Conservation (phyloP, 2,329 filamentous ascomycete genomes). For the Zelopaecilomyces penicillatus region DNA sequence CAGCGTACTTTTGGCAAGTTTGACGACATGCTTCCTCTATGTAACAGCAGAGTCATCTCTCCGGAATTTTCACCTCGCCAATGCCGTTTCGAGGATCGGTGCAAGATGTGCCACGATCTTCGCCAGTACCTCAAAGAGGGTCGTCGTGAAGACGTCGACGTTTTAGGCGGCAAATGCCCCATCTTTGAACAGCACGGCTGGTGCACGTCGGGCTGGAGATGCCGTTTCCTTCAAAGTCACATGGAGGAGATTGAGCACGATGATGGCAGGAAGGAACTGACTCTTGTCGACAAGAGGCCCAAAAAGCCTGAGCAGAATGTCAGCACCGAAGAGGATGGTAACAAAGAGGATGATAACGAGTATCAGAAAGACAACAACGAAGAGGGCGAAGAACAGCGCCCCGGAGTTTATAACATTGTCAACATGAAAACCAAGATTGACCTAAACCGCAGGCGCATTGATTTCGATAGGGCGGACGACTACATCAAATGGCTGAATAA, state of each 20-base stretch:
- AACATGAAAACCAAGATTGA: constrained; percentile 61
- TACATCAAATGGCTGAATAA: constrained; percentile 73
- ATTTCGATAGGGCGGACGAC: constrained; percentile 64
- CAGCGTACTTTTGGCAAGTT: constrained; percentile 73
- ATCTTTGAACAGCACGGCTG: constrained; percentile 68
- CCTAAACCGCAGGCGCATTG: constrained; percentile 62
- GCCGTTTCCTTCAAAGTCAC: constrained; percentile 81
- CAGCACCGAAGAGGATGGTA: neutral
- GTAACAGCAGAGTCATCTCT: constrained; percentile 60
- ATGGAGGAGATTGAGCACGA: constrained; percentile 69
- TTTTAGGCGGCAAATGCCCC: constrained; percentile 71
- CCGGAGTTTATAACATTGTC: constrained; percentile 69
- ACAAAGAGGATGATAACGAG: constrained; percentile 12
- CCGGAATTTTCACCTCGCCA: constrained; percentile 74
- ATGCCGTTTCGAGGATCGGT: constrained; percentile 73
- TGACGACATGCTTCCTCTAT: constrained; percentile 68
- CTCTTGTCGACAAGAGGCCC: constrained; percentile 47
- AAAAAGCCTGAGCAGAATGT: constrained; percentile 8
- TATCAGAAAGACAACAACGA: constrained; percentile 19
- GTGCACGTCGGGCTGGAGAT: constrained; percentile 87
- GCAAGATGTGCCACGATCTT: constrained; percentile 75
- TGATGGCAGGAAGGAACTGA: constrained; percentile 75
- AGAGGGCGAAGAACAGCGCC: constrained; percentile 41
- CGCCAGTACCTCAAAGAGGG: constrained; percentile 77
- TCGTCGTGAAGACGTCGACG: constrained; percentile 69